phyloP scores from a whole-genome alignment of 1,139 yeast species.

The Saccharomyces hybrid region DNA sequence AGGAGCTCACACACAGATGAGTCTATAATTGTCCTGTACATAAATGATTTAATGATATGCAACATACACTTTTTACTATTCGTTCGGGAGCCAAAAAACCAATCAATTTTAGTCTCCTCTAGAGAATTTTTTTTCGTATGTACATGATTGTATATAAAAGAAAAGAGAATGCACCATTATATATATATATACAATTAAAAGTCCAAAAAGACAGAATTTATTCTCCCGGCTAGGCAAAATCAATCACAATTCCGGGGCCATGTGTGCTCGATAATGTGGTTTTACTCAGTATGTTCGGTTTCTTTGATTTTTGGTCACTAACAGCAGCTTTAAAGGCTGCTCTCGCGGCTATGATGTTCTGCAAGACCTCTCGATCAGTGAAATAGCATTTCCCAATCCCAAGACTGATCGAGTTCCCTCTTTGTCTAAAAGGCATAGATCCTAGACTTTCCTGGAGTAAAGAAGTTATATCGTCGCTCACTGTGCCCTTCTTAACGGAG shows the following conservation, averaged over 20 bases:
- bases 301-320: conserved; percentile 49
- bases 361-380: conserved; percentile 66
- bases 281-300: conserved; percentile 64
- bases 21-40: conserved; percentile 4
- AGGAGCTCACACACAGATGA: neutral
- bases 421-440: conserved; percentile 64
- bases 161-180: neutral
- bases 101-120: neutral
- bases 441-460: conserved; percentile 55
- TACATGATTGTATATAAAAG: conserved; percentile 2
- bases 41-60: conserved; percentile 1
- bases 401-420: conserved; percentile 48
- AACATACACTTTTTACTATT: conserved; percentile 1
- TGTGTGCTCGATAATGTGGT: conserved; percentile 62
- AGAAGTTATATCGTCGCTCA: conserved; percentile 53
- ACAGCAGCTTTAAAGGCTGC: conserved; percentile 56
- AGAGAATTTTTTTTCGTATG: neutral
- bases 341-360: conserved; percentile 65
- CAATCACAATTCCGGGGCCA: conserved; percentile 76
- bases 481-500: conserved; percentile 76
- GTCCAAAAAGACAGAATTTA: neutral
- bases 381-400: conserved; percentile 77
- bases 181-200: conserved; percentile 3
- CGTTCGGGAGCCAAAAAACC: neutral
- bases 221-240: conserved; percentile 34